Conservation (phyloP, 352 stramenopile species). For the Phytopythium helicoides region DNA sequence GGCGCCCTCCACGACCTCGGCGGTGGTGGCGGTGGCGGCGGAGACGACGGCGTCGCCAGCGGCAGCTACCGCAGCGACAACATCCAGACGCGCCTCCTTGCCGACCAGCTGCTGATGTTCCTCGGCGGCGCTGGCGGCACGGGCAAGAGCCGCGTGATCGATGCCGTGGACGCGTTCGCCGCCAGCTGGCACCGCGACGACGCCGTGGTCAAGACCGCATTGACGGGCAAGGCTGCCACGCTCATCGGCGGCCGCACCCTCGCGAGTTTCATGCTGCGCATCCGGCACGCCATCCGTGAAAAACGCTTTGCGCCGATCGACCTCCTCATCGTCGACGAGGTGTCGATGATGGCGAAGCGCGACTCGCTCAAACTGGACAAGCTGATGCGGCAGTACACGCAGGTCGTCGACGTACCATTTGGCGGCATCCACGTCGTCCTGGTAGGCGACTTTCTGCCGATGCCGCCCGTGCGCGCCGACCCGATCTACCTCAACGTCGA, state of each 20-base stretch:
- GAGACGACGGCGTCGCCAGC: too few relatives aligned
- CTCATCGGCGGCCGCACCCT: too few relatives aligned
- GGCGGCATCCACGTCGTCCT: too few relatives aligned
- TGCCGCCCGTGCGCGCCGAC: slow-evolving; percentile 2
- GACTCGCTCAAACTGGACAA: slow-evolving; percentile 7
- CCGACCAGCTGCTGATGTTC: slow-evolving; percentile 9
- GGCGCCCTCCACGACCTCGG: background rate
- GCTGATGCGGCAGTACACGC: slow-evolving; percentile 4
- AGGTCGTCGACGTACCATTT: background rate
- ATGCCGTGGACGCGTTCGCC: too few relatives aligned
- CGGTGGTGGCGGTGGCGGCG: too few relatives aligned
- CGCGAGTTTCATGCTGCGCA: slow-evolving; percentile 3
- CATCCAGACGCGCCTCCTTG: slow-evolving; percentile 1
- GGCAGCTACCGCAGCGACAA: background rate
- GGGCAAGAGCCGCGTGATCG: too few relatives aligned
- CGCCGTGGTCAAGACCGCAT: too few relatives aligned
- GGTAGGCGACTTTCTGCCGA: slow-evolving; percentile 6
- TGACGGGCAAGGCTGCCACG: too few relatives aligned
- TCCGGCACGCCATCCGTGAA: background rate
- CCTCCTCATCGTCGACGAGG: slow-evolving; percentile 1
- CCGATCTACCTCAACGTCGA: background rate
- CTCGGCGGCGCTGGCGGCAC: too few relatives aligned
- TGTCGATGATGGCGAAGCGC: slow-evolving; percentile 6
- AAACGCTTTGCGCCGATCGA: slow-evolving; percentile 3
- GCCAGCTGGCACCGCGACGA: too few relatives aligned